These are phyloP conservation scores for Penicillium sp. DNA, from an alignment of 2,329 filamentous ascomycete genomes.

Conservation along the genomic window DNA sequence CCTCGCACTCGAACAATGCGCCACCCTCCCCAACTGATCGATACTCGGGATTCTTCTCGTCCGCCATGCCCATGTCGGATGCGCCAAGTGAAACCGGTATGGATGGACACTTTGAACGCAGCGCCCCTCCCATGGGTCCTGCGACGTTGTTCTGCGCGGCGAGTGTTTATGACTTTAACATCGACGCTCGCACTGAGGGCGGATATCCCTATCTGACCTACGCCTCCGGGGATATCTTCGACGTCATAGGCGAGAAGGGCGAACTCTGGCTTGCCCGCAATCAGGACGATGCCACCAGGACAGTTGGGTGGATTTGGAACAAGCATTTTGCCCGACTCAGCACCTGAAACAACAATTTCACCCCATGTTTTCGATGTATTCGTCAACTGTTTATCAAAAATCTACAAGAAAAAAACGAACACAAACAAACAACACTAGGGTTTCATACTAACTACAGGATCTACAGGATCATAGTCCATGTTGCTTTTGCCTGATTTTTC, in stretches of 20 bases:
- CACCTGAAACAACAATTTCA: conserved; percentile 9
- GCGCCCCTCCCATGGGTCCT: conserved; percentile 40
- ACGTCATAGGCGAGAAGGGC: conserved; percentile 92
- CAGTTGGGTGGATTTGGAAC: conserved; percentile 97
- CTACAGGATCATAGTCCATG: not conserved
- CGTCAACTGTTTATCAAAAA: not conserved
- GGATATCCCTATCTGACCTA: conserved; percentile 97
- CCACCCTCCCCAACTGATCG: conserved; percentile 49
- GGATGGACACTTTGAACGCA: conserved; percentile 39
- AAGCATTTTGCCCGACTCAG: conserved; percentile 78
- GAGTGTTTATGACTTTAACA: conserved; percentile 95
- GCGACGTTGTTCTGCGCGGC: conserved; percentile 87
- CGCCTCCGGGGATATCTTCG: conserved; percentile 89
- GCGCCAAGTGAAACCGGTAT: conserved; percentile 40
- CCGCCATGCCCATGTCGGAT: conserved; percentile 78
- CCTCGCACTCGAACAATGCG: conserved; percentile 25
- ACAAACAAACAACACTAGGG: too few relatives aligned
- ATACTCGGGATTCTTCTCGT: conserved; percentile 78
- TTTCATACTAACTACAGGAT: not conserved
- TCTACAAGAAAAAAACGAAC: not conserved
- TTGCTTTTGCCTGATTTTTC: not conserved
- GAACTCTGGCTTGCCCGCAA: conserved; percentile 98
- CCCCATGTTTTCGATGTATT: not conserved
- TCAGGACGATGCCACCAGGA: conserved; percentile 77
- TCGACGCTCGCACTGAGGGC: conserved; percentile 86